Evolutionary conservation across 2,329 filamentous ascomycete species (phyloP), one percentile per base, ranked within the genome.

Genomic region (Nothophaeocryptopus gaeumannii): DNA sequence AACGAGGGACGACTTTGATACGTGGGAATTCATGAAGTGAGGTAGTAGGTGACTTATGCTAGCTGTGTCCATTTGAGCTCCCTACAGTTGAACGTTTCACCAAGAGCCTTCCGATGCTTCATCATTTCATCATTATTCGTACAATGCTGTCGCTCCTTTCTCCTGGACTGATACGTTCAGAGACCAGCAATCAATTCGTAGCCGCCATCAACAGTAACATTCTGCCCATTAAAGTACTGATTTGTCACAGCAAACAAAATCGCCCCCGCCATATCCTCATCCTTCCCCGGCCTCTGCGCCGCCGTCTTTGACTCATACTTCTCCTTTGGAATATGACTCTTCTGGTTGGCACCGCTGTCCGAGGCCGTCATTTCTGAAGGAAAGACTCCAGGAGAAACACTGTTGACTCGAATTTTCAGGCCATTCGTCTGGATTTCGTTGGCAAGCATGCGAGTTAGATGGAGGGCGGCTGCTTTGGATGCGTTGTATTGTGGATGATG

Each of bases 281-380:
- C 81, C 20, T 79, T 76, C 0, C 81, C 81, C 0, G 79, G 79
- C 37, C 78, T 62, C 51, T 69, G 67, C 5, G 77, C 74, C 7
- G 78, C 76, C 42, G 79, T 67, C 42, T 75, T 75, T 53, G 68
- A 60, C 46, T 70, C 72, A 61, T 76, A 78, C 57, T 77, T 71
- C 48, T 78, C 75, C 67, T 78, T 79, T 8, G 74, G 72, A 51
- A 82, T 71, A 33, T 75, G 65, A 29, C 71, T 76, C 72, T 81
- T 82, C 68, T 81, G 76, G 54, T 76, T 74, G 12, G 75, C 72
- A 32, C 74, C 73, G 49, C 72, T 76, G 39, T 74, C 73, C 5
- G 73, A 69, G 0, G 78, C 73, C 2, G 79, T 82, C 77, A 82
- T 81, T 64, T 82, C 78, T 11, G 72, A 75, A 0, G 78, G 78